These are phyloP conservation scores for Pichia sp. DNA, from an alignment of 1,139 yeast genomes.

Conservation along the genomic window DNA sequence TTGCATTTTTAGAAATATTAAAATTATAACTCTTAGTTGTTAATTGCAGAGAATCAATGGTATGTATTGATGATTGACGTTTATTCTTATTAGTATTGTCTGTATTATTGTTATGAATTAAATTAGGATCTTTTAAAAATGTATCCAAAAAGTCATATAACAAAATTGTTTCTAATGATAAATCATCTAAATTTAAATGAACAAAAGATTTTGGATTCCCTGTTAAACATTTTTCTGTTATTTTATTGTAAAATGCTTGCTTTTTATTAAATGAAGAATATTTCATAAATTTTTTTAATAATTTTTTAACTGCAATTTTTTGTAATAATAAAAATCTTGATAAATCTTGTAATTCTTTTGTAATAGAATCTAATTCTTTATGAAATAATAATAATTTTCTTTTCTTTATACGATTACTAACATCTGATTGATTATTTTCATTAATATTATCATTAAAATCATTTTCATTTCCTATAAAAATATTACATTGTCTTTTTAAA, in stretches of 20 bases:
- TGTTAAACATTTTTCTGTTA: slow-evolving; percentile 32
- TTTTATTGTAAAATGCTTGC: slow-evolving; percentile 35
- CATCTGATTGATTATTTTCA: too few species aligned
- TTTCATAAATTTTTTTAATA: slow-evolving; percentile 72
- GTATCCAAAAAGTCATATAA: slow-evolving; percentile 44
- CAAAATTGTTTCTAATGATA: slow-evolving; percentile 57
- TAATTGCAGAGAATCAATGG: slow-evolving; percentile 33
- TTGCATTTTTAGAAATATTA: background rate
- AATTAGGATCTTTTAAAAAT: slow-evolving; percentile 13
- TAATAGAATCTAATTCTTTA: slow-evolving; percentile 41
- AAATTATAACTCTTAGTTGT: slow-evolving; percentile 17
- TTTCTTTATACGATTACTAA: slow-evolving; percentile 6
- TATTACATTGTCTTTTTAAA: slow-evolving; percentile 23
- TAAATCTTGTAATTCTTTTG: slow-evolving; percentile 59
- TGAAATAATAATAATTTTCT: slow-evolving; percentile 23
- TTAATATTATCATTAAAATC: slow-evolving; percentile 5
- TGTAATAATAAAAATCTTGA: slow-evolving; percentile 74
- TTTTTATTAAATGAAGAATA: slow-evolving; percentile 42
- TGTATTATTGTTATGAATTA: background rate
- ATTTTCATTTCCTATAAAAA: slow-evolving; percentile 21
- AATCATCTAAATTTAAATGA: slow-evolving; percentile 56
- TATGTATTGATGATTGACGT: slow-evolving; percentile 26
- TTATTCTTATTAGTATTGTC: background rate
- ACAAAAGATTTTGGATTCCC: slow-evolving; percentile 50
- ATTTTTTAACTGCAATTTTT: slow-evolving; percentile 72